Base-by-base conservation (phyloP, 306 rosid genomes). In the Glycine tomentella region DNA sequence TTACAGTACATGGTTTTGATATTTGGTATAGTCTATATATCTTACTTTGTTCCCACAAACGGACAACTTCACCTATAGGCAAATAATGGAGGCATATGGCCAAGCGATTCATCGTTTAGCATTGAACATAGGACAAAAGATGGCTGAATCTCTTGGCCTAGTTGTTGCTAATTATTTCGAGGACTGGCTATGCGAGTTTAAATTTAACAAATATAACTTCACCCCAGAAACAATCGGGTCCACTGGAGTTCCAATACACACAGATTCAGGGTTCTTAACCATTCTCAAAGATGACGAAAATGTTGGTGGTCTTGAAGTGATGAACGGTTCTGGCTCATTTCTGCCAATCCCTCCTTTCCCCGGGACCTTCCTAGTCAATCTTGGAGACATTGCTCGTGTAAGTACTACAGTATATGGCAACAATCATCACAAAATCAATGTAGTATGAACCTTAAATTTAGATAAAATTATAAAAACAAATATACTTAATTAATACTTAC, bases 251-350 rank as follows among this genome's bases (percentile, higher is more conserved):
- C 86, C 82, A 15, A 5, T 85, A 0, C 95, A 91, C 84, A 88
- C 91, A 1, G 92, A 89, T 86, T 84, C 90, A 8, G 83, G 90
- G 3, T 88, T 89, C 70, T 7, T 89, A 11, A 91, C 92, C 45
- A 80, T 88, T 74, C 90, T 92, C 71, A 93, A 88, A 80, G 97
- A 91, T 2, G 93, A 90, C 71, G 93, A 92, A 66, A 77, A 73
- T 16, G 92, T 89, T 17, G 90, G 89, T 14, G 95, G 97, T 0
- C 92, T 89, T 46, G 84, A 92, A 87, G 84, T 89, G 7, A 79
- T 89, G 87, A 36, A 88, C 82, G n/a, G 20, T 33, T 81, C 77
- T 72, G 87, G 82, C 8, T 79, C 79, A 3, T 85, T 87, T 45
- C 79, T 87, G 20, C 36, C 85, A 0, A 80, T 87, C 16, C 88